Conservation (phyloP, 78 protist species). For the Planoprotostelium fungivorum region DNA sequence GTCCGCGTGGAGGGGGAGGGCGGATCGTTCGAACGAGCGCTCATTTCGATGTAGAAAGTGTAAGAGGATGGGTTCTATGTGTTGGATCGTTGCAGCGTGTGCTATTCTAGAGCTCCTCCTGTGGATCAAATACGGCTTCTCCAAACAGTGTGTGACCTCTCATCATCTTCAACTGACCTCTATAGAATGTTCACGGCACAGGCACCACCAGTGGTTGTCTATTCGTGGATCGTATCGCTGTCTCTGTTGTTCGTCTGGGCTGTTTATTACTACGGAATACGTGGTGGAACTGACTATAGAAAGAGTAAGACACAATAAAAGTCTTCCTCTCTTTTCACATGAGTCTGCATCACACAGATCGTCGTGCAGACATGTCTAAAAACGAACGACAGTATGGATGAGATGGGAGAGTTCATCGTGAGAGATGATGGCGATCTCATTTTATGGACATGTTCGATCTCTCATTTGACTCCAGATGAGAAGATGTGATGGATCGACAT, state of each 20-base stretch:
- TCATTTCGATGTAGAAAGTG: slow-evolving; percentile 6
- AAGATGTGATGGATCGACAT: no score
- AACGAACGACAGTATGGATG: no score
- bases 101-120: slow-evolving; percentile 44
- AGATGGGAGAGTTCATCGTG: no score
- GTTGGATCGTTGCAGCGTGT: slow-evolving; percentile 63
- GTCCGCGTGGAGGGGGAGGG: not conserved
- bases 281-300: not conserved
- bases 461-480: no score
- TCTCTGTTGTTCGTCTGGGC: slow-evolving; percentile 11
- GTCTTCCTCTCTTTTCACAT: no score
- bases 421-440: no score
- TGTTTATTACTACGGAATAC: slow-evolving; percentile 21
- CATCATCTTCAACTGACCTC: not conserved
- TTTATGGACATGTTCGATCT: no score
- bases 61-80: slow-evolving; percentile 63
- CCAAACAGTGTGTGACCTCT: slow-evolving; percentile 31
- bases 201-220: slow-evolving; percentile 36
- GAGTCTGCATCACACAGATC: no score
- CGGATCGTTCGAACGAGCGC: not conserved
- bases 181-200: not conserved
- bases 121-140: slow-evolving; percentile 63
- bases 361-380: no score
- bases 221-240: slow-evolving; percentile 41
- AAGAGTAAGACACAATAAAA: no score